phyloP scores from a whole-genome alignment of 805 yeast genomes.

The Schizosaccharomyces japonicus region DNA sequence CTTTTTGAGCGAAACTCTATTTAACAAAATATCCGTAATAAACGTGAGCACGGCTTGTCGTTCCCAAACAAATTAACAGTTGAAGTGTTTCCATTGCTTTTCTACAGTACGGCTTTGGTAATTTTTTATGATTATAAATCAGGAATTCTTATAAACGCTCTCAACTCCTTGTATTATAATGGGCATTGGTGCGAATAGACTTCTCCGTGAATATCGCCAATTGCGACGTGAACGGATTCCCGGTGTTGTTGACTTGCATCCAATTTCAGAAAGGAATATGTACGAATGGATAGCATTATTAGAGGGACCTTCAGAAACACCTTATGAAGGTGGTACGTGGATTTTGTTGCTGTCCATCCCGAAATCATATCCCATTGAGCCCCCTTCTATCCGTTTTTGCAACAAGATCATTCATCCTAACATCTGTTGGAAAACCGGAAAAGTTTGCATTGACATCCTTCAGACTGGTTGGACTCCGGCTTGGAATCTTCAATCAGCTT shows the following conservation, averaged over 20 bases:
- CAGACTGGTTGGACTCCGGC: constrained; percentile 18
- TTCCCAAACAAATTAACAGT: too few species aligned
- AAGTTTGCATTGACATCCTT: constrained; percentile 19
- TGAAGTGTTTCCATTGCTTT: too few species aligned
- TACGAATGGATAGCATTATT: background rate
- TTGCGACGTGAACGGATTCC: background rate
- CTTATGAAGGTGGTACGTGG: background rate
- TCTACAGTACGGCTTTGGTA: too few species aligned
- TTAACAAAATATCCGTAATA: too few species aligned
- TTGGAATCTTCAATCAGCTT: constrained; percentile 18
- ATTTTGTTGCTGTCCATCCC: background rate
- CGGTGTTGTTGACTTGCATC: background rate
- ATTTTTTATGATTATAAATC: too few species aligned
- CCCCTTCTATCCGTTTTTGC: background rate
- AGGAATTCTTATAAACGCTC: too few species aligned
- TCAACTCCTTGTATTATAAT: too few species aligned
- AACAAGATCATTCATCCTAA: background rate
- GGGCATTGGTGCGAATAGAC: background rate
- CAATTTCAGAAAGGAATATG: background rate
- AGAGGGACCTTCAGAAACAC: background rate
- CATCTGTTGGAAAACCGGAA: constrained; percentile 15
- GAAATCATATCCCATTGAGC: background rate
- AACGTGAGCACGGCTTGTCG: too few species aligned
- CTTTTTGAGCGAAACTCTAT: too few species aligned
- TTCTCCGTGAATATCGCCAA: background rate